Evolutionary conservation across 176 grass and related monocot genomes (phyloP).

Genomic region (Zoysia pacifica): DNA sequence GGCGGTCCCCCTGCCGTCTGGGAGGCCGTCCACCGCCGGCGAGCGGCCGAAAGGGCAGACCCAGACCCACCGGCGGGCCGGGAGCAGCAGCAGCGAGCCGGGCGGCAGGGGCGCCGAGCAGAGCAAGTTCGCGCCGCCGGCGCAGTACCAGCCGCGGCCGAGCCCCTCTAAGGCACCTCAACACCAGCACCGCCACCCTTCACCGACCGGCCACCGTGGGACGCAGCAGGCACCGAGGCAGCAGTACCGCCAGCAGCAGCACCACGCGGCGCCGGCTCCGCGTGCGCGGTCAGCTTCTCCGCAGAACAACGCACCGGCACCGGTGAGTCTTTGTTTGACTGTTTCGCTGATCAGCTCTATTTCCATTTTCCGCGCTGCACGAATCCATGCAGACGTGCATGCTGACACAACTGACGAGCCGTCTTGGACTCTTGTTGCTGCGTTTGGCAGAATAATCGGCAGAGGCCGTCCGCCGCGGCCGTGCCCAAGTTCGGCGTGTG

Average conservation of each 20-base stretch:
- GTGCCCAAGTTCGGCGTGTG: constrained; percentile 70
- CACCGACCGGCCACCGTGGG: neutral
- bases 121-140: constrained; percentile 65
- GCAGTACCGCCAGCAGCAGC: neutral
- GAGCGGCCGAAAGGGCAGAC: neutral
- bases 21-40: constrained; percentile 24
- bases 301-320: constrained; percentile 23
- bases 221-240: neutral
- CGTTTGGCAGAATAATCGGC: constrained; percentile 21
- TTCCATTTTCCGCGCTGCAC: neutral
- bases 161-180: neutral
- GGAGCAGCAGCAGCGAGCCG: constrained; percentile 41
- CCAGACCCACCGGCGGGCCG: neutral
- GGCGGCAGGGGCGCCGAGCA: constrained; percentile 1
- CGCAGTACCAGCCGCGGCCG: constrained; percentile 30
- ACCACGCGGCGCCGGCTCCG: neutral
- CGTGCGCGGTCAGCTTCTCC: constrained; percentile 44
- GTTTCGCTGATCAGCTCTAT: neutral
- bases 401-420: neutral
- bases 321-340: neutral
- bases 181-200: neutral
- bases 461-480: constrained; percentile 38
- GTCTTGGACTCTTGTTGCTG: neutral
- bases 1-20: neutral
- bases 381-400: neutral